These are phyloP conservation scores for Fusarium graminum DNA, from an alignment of 2,329 filamentous ascomycete species.

Conservation along the genomic window DNA sequence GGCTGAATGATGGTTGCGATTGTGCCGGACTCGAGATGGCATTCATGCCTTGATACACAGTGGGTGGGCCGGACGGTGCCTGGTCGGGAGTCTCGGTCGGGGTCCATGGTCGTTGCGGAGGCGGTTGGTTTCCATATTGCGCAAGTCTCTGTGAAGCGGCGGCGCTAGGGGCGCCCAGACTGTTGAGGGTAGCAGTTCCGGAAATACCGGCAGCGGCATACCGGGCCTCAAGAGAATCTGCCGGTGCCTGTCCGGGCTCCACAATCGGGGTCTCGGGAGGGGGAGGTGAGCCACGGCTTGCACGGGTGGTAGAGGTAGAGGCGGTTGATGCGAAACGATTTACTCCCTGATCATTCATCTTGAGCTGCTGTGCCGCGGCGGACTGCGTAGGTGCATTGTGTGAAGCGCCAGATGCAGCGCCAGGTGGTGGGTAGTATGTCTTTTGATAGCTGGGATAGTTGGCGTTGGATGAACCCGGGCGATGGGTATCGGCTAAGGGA, in stretches of 20 bases:
- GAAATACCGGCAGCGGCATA: conserved; percentile 94
- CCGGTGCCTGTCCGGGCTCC: conserved; percentile 76
- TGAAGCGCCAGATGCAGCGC: conserved; percentile 52
- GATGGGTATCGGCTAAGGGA: conserved; percentile 62
- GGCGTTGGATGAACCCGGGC: conserved; percentile 57
- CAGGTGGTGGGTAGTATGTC: conserved; percentile 72
- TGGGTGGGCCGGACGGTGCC: conserved; percentile 89
- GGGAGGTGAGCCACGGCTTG: conserved; percentile 91
- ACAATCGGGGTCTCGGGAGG: conserved; percentile 92
- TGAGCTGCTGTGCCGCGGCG: conserved; percentile 42
- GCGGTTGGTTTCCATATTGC: conserved; percentile 73
- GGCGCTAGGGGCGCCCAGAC: conserved; percentile 77
- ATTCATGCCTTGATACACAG: conserved; percentile 88
- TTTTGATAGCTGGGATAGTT: conserved; percentile 67
- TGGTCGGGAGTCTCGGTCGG: conserved; percentile 91
- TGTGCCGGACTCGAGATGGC: conserved; percentile 70
- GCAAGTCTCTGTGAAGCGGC: conserved; percentile 85
- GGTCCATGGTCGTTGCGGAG: conserved; percentile 80
- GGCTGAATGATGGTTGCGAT: conserved; percentile 49
- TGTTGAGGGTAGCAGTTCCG: conserved; percentile 84
- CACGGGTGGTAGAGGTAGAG: conserved; percentile 92
- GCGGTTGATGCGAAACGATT: conserved; percentile 82
- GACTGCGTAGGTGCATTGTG: conserved; percentile 50
- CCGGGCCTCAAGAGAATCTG: conserved; percentile 87
- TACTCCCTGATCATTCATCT: conserved; percentile 63